Percentiles rank a stretch among this genome's conserved stretches.
Evolutionary conservation across 140 eudicot species (phyloP).

Genomic region (Cichorium intybus): DNA sequence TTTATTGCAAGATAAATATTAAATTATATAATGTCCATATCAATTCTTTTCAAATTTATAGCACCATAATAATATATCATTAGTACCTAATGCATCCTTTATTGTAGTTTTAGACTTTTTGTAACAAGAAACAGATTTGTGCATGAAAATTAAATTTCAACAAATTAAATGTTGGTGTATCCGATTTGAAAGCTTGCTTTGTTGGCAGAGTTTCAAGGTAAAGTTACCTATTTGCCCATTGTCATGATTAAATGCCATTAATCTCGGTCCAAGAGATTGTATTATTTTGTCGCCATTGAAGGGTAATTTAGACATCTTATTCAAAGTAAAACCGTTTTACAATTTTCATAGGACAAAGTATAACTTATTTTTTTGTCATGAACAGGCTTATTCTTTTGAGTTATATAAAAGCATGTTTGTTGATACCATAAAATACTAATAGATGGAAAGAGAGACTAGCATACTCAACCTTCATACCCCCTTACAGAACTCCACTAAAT

Average conservation of each 20-base stretch:
- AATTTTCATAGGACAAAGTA: background rate
- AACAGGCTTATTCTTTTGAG: background rate
- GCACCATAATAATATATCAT: background rate
- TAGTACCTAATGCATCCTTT: background rate
- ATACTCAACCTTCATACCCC: background rate
- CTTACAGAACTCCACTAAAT: conserved; percentile 2
- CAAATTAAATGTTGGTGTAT: conserved; percentile 1
- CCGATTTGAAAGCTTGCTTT: background rate
- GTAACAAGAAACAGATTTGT: background rate
- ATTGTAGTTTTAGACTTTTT: background rate
- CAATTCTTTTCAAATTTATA: background rate
- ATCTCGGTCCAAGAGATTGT: background rate
- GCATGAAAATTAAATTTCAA: background rate
- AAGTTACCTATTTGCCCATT: background rate
- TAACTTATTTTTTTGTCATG: background rate
- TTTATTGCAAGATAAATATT: background rate
- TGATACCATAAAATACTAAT: background rate
- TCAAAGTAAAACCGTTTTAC: background rate
- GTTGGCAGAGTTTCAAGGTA: conserved; percentile 3
- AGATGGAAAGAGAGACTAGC: conserved; percentile 3
- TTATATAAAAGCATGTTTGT: background rate
- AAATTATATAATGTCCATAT: too few relatives aligned
- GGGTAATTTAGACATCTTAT: conserved; percentile 3
- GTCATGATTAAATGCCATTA: background rate
- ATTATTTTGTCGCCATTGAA: background rate